Conservation (phyloP, 345 rosid species). For the Hibiscus mutabilis region DNA sequence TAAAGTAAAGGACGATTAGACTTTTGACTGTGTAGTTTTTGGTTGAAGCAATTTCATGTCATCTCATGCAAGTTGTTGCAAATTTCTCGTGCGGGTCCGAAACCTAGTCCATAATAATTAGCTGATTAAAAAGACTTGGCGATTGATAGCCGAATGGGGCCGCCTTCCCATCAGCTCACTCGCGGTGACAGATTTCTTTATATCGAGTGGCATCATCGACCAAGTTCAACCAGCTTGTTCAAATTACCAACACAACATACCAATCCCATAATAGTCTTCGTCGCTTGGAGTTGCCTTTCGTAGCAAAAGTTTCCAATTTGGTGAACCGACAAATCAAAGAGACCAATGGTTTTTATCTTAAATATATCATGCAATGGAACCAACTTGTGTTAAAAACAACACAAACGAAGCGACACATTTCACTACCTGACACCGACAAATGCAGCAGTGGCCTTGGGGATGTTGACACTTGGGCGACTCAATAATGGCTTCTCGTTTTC, state of each 20-base stretch:
- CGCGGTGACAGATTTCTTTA: slow-evolving; percentile 6
- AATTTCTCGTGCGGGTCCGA: background rate
- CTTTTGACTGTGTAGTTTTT: background rate
- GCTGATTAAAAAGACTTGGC: too few relatives aligned
- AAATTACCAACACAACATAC: too few relatives aligned
- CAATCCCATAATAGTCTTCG: too few relatives aligned
- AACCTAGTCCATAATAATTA: too few relatives aligned
- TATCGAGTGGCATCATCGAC: background rate
- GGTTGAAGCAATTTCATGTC: slow-evolving; percentile 4
- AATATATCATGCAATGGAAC: too few relatives aligned
- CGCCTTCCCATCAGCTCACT: background rate
- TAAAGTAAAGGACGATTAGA: background rate
- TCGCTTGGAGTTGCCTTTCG: too few relatives aligned
- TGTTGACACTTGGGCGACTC: slow-evolving; percentile 1
- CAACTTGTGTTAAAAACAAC: slow-evolving; percentile 8
- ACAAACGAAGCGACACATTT: slow-evolving; percentile 3
- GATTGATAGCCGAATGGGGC: background rate
- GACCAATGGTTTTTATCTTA: too few relatives aligned
- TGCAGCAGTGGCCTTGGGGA: background rate
- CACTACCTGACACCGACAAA: background rate
- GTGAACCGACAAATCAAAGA: background rate
- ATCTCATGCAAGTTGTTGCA: slow-evolving; percentile 18
- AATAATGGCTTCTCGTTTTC: background rate
- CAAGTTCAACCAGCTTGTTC: slow-evolving; percentile 7
- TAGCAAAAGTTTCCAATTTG: background rate